Conservation (phyloP, 148 eudicot species). For the Pouteria glomerata region DNA sequence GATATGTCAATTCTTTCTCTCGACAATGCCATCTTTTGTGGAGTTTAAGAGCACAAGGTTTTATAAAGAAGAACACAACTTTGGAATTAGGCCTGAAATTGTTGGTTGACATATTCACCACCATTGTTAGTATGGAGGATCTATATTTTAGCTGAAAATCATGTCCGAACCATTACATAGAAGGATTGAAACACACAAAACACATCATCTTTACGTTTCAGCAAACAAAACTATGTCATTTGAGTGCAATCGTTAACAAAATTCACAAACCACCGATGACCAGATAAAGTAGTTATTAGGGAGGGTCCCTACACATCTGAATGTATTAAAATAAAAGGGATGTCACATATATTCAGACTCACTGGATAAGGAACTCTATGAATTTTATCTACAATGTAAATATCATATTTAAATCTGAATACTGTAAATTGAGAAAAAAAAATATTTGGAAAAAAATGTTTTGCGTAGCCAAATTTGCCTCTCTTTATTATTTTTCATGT, state of each 20-base stretch:
- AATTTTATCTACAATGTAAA: background rate
- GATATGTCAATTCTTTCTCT: background rate
- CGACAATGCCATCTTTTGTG: no score
- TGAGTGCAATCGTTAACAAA: background rate
- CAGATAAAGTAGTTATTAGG: no score
- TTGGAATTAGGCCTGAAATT: background rate
- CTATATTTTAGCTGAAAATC: no score
- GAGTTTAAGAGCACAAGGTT: no score
- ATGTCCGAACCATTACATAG: no score
- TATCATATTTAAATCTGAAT: background rate
- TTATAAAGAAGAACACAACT: background rate
- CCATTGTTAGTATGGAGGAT: background rate
- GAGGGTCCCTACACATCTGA: no score
- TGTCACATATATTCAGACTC: background rate
- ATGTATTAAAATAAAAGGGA: background rate
- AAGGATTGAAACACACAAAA: no score
- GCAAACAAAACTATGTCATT: background rate
- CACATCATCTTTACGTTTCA: no score
- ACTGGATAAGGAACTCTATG: background rate
- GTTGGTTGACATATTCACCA: no score
- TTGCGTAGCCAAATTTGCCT: no score
- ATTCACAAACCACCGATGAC: background rate
- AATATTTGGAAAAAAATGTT: background rate
- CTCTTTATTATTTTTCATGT: no score
- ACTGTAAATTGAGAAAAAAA: background rate